Evolutionary conservation across 169 alveolate species (phyloP).

Genomic region (Sarcocystis neurona): DNA sequence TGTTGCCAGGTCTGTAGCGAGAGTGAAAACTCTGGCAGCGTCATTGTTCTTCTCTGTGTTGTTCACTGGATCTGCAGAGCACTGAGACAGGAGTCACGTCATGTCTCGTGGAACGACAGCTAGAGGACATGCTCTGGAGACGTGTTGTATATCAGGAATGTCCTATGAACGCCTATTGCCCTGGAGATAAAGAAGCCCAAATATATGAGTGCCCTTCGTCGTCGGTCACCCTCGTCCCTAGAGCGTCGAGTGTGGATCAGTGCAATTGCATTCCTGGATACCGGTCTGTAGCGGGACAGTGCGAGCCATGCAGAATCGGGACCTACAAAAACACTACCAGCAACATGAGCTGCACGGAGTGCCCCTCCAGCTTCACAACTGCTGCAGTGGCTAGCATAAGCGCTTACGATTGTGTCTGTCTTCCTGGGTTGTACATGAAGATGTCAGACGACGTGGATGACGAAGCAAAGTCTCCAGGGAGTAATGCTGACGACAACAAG

Average conservation of each 20-base stretch:
- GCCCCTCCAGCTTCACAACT: constrained; percentile 66
- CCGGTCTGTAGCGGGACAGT: constrained; percentile 52
- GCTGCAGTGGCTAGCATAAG: constrained; percentile 59
- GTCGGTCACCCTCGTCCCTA: constrained; percentile 46
- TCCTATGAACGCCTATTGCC: constrained; percentile 62
- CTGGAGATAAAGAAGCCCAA: constrained; percentile 59
- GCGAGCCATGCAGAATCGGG: constrained; percentile 66
- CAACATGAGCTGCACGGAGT: constrained; percentile 61
- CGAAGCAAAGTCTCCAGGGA: no score
- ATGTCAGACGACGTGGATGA: no score
- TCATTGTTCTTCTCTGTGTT: no score
- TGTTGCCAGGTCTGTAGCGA: no score
- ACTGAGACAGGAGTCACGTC: no score
- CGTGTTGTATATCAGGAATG: constrained; percentile 52
- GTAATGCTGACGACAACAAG: no score
- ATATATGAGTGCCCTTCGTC: constrained; percentile 57
- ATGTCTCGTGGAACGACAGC: constrained; percentile 46
- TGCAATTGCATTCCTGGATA: constrained; percentile 63
- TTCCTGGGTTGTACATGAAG: constrained; percentile 63
- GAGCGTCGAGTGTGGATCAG: constrained; percentile 57
- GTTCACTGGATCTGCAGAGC: no score
- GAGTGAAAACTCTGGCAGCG: no score
- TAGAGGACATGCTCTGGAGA: constrained; percentile 56
- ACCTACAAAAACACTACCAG: constrained; percentile 66
- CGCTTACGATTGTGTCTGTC: constrained; percentile 67